Conservation (phyloP, 257 asterid genomes). For the Solanum gracilifrons region DNA sequence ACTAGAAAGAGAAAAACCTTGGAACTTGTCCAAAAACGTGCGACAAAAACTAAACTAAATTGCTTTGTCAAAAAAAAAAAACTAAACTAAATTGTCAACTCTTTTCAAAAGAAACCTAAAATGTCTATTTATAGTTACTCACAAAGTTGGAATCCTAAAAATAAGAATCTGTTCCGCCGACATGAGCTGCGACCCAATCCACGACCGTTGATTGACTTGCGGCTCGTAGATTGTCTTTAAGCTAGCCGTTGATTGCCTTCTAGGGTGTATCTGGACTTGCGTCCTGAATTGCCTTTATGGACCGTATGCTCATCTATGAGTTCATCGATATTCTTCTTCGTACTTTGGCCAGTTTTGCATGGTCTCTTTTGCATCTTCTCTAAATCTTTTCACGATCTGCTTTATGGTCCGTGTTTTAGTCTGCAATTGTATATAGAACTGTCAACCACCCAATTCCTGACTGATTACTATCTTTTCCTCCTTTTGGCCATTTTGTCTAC, state of each 20-base stretch:
- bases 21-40: not conserved
- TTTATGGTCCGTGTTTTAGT: not conserved
- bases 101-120: not conserved
- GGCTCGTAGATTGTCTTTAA: not conserved
- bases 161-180: not conserved
- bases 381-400: not conserved
- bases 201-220: not conserved
- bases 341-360: not conserved
- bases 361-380: not conserved
- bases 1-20: not conserved
- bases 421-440: not conserved
- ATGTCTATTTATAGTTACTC: not conserved
- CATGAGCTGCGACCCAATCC: not conserved
- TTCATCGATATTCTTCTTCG: not conserved
- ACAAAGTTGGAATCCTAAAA: not conserved
- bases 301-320: not conserved
- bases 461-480: not conserved
- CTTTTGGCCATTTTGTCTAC: not conserved
- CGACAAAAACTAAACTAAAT: not conserved
- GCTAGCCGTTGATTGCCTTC: not conserved
- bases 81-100: not conserved
- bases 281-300: not conserved
- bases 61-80: too few species aligned
- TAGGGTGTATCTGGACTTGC: not conserved
- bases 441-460: not conserved